A percentile compares a stretch with the other conserved stretches of the same genome.
Evolutionary conservation across 164 flowering plant species (phyloP).

Genomic region (Vitis rupestris): DNA sequence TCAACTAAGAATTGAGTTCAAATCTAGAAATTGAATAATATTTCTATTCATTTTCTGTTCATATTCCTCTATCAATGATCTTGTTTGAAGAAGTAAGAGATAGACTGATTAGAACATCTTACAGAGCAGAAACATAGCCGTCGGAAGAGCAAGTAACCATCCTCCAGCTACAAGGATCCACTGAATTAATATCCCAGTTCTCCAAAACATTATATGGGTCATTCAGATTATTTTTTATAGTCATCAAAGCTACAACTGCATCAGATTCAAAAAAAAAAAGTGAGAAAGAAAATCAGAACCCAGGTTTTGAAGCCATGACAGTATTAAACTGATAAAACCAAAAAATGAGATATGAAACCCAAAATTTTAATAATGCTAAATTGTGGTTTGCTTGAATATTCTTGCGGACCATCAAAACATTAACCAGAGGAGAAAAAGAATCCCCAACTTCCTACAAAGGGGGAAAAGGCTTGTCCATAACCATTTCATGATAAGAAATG

Average conservation of each 20-base stretch:
- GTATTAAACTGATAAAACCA: not conserved
- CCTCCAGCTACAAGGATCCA: constrained; percentile 99
- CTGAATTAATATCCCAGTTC: constrained; percentile 89
- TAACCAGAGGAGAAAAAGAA: not conserved
- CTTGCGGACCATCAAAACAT: not conserved
- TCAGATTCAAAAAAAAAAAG: constrained; percentile 1
- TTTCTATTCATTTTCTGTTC: not conserved
- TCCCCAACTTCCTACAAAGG: not conserved
- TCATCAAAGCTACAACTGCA: constrained; percentile 87
- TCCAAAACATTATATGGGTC: constrained; percentile 92
- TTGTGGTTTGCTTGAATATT: not conserved
- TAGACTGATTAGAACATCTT: constrained; percentile 29
- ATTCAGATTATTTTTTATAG: constrained; percentile 56
- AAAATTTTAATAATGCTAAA: not conserved
- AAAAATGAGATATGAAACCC: not conserved
- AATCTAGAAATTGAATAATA: not conserved
- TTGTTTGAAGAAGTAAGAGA: not conserved
- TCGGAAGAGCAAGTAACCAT: constrained; percentile 84
- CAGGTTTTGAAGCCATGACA: not conserved
- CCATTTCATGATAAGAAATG: no score
- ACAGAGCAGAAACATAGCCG: constrained; percentile 84
- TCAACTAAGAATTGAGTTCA: constrained; percentile 2
- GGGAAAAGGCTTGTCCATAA: no score
- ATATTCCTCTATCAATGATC: not conserved
- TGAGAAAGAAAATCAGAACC: not conserved